phyloP scores from a whole-genome alignment of 208 protist species.

The Strigomonas culicis region DNA sequence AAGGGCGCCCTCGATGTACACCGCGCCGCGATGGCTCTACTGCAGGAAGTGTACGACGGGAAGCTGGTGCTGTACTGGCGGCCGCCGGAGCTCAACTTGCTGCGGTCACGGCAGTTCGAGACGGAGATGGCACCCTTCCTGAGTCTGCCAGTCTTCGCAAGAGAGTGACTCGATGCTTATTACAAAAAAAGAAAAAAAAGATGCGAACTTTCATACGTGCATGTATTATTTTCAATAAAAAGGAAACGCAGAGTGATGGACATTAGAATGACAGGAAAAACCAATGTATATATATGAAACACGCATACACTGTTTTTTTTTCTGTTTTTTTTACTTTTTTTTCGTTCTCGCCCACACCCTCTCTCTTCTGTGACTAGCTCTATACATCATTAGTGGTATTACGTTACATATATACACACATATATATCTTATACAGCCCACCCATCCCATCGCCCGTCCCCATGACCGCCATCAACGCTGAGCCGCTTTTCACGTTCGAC shows the following conservation, averaged over 20 bases:
- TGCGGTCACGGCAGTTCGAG: constrained; percentile 45
- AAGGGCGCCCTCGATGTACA: constrained; percentile 86
- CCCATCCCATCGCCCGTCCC: no score
- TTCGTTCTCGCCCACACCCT: background rate
- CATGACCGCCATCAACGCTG: constrained; percentile 3
- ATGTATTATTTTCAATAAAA: background rate
- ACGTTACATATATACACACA: no score
- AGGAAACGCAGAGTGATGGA: no score
- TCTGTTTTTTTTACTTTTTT: background rate
- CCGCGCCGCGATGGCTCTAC: constrained; percentile 83
- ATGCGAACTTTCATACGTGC: no score
- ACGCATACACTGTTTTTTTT: background rate
- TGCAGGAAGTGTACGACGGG: constrained; percentile 90
- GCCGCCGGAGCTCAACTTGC: constrained; percentile 55
- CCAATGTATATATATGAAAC: no score
- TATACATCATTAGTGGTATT: no score
- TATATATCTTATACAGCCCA: no score
- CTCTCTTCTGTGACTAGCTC: background rate
- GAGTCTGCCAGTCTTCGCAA: constrained; percentile 3
- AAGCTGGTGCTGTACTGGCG: constrained; percentile 81
- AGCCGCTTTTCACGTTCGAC: constrained; percentile 57
- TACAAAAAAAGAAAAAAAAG: constrained; percentile 3
- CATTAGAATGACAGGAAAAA: no score
- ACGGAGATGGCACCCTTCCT: constrained; percentile 37
- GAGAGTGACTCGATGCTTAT: background rate